Evolutionary conservation across 768 basidiomycete genomes (phyloP).

Genomic region (Suillus decipiens): DNA sequence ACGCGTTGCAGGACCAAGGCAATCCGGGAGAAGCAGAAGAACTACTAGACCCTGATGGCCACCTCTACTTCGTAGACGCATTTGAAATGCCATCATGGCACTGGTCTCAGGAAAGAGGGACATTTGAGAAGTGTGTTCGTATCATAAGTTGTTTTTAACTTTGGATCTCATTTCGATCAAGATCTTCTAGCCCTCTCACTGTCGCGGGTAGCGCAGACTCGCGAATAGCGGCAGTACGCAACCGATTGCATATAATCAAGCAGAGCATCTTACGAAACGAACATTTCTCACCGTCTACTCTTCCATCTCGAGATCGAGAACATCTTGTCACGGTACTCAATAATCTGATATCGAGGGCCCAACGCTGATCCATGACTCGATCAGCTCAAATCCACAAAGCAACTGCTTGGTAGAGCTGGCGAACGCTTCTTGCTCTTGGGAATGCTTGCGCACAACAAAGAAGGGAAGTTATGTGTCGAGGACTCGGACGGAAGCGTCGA

Average conservation of each 20-base stretch:
- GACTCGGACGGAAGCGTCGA: constrained; percentile 91
- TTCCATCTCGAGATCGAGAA: constrained; percentile 86
- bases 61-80: constrained; percentile 83
- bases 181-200: constrained; percentile 55
- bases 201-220: constrained; percentile 86
- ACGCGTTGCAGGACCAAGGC: constrained; percentile 68
- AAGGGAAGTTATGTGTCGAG: constrained; percentile 89
- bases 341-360: neutral
- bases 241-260: constrained; percentile 87
- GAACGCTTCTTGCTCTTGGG: constrained; percentile 92
- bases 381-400: constrained; percentile 93
- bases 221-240: constrained; percentile 75
- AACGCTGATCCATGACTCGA: constrained; percentile 10
- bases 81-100: constrained; percentile 96
- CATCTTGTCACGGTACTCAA: constrained; percentile 77
- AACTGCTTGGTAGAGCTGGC: constrained; percentile 87
- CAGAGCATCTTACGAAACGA: constrained; percentile 95
- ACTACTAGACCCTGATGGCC: constrained; percentile 74
- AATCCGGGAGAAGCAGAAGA: constrained; percentile 50
- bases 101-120: constrained; percentile 84
- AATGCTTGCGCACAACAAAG: constrained; percentile 87
- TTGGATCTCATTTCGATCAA: constrained; percentile 30
- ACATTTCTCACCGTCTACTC: constrained; percentile 94
- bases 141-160: neutral
- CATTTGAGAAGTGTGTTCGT: constrained; percentile 77